Evolutionary conservation across 1,284 basidiomycete genomes (phyloP).

Genomic region (Rhizoctonia solani): DNA sequence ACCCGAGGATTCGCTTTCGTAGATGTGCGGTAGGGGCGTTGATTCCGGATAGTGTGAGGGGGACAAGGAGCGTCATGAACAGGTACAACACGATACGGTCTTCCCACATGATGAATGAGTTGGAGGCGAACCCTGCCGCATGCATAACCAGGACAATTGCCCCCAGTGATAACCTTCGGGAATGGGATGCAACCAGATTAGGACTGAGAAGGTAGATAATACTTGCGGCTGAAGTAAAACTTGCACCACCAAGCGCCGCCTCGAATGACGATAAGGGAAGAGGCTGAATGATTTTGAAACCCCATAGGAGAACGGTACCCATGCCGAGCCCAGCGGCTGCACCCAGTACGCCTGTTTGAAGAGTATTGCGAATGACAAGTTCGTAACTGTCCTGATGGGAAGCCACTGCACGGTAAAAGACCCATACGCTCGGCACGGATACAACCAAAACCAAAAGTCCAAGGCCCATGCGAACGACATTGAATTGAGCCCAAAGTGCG

Average conservation of each 20-base stretch:
- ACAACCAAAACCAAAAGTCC: conserved; percentile 54
- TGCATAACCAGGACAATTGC: conserved; percentile 65
- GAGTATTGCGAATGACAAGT: conserved; percentile 39
- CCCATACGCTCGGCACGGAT: conserved; percentile 45
- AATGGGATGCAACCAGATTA: conserved; percentile 8
- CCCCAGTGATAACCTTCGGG: conserved; percentile 30
- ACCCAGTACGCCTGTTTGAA: conserved; percentile 38
- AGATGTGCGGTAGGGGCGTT: conserved; percentile 69
- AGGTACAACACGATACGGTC: conserved; percentile 81
- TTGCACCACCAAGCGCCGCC: conserved; percentile 34
- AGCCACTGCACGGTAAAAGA: conserved; percentile 47
- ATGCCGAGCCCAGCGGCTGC: conserved; percentile 49
- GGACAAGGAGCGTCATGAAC: conserved; percentile 63
- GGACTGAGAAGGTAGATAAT: conserved; percentile 22
- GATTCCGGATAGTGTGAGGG: conserved; percentile 49
- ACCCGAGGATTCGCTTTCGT: conserved; percentile 74
- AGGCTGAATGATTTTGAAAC: conserved; percentile 39
- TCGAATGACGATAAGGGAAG: conserved; percentile 27
- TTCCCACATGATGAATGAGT: conserved; percentile 97
- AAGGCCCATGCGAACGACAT: conserved; percentile 71
- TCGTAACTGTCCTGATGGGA: conserved; percentile 44
- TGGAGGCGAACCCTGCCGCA: conserved; percentile 76
- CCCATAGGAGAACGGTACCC: conserved; percentile 53
- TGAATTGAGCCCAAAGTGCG: conserved; percentile 94
- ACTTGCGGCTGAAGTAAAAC: conserved; percentile 40